These are phyloP conservation scores for Bothriochloa decipiens DNA, from an alignment of 176 grass and related monocot genomes.

Conservation along the genomic window DNA sequence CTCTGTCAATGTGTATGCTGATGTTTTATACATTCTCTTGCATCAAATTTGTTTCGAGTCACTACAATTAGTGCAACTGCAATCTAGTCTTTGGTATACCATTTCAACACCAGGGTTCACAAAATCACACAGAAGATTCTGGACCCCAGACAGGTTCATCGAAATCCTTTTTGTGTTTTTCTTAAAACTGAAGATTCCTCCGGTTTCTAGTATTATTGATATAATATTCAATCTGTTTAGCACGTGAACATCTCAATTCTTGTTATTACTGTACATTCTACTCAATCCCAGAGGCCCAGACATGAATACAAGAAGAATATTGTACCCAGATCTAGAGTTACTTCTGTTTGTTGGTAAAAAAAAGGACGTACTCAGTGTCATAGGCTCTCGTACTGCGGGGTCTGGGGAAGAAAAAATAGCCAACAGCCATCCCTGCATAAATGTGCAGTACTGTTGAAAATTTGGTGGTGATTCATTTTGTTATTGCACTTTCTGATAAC, in stretches of 20 bases:
- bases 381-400: too few relatives aligned
- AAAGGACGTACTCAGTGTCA: too few relatives aligned
- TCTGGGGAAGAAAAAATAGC: too few relatives aligned
- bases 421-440: too few relatives aligned
- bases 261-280: neutral
- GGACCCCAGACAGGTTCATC: neutral
- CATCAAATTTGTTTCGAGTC: neutral
- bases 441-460: neutral
- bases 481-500: slow-evolving; percentile 3
- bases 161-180: neutral
- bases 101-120: neutral
- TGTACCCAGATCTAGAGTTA: neutral
- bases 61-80: neutral
- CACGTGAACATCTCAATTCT: neutral
- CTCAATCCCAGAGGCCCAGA: neutral
- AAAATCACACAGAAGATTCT: neutral
- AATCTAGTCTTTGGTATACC: neutral
- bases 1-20: slow-evolving; percentile 14
- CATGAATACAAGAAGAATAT: neutral
- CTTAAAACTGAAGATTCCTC: neutral
- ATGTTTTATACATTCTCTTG: slow-evolving; percentile 1
- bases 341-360: neutral
- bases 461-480: neutral
- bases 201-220: neutral
- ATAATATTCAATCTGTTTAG: slow-evolving; percentile 4